These are phyloP conservation scores for Senna tora DNA, from an alignment of 306 rosid species.

Conservation along the genomic window DNA sequence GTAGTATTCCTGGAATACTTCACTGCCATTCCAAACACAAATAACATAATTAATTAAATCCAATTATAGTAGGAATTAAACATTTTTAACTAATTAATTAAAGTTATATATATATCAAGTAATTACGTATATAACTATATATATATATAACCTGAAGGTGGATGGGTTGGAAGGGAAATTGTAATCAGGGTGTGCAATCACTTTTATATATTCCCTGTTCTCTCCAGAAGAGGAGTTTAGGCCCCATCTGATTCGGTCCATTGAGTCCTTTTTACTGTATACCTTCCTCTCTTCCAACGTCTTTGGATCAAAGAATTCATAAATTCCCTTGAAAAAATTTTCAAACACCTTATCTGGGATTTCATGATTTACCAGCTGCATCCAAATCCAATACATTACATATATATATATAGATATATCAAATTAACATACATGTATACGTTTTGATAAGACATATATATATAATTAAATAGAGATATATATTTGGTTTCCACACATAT, in stretches of 20 bases:
- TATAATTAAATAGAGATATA: no score
- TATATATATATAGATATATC: not conserved
- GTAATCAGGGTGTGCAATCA: slow-evolving; percentile 46
- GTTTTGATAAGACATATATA: no score
- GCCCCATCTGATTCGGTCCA: slow-evolving; percentile 45
- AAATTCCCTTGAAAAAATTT: slow-evolving; percentile 35
- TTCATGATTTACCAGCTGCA: slow-evolving; percentile 53
- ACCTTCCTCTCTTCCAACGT: slow-evolving; percentile 40
- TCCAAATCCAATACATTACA: not conserved
- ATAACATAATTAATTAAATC: no score
- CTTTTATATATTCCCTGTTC: slow-evolving; percentile 57
- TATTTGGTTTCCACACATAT: not conserved
- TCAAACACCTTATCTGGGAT: slow-evolving; percentile 40
- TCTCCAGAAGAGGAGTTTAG: slow-evolving; percentile 39
- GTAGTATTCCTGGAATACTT: slow-evolving; percentile 44
- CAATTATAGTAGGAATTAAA: no score
- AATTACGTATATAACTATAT: no score
- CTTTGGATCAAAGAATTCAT: slow-evolving; percentile 43
- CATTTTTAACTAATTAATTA: no score
- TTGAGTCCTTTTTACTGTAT: slow-evolving; percentile 23
- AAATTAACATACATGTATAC: no score
- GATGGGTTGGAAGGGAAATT: slow-evolving; percentile 44
- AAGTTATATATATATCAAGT: no score
- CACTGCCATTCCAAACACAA: slow-evolving; percentile 31
- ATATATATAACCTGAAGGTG: slow-evolving; percentile 37